phyloP scores from a whole-genome alignment of 1,284 basidiomycete genomes.

The Rhodotorula glutinis region DNA sequence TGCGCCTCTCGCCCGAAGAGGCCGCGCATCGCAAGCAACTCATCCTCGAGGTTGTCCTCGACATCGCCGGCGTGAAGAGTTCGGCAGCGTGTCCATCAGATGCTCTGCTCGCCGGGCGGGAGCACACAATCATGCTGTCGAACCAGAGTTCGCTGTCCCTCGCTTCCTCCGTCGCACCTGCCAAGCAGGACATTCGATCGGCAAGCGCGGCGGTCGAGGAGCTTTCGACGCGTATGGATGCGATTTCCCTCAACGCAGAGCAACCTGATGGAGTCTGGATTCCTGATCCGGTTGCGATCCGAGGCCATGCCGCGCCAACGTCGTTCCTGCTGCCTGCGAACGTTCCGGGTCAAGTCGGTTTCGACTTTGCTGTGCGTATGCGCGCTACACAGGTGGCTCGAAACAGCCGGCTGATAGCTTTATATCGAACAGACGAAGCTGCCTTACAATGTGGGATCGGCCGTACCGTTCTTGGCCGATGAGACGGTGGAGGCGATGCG shows the following conservation, averaged over 20 bases:
- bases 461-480: not conserved
- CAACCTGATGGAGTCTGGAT: conserved; percentile 3
- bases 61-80: no score
- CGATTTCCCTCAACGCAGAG: not conserved
- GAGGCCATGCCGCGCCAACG: not conserved
- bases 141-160: not conserved
- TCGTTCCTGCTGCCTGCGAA: not conserved
- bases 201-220: not conserved
- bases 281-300: not conserved
- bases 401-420: no score
- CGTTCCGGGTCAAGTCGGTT: not conserved
- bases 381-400: not conserved
- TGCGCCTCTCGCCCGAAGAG: no score
- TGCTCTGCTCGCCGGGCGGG: no score
- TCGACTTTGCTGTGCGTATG: conserved; percentile 6
- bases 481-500: conserved; percentile 5
- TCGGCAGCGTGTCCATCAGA: no score
- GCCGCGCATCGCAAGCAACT: no score
- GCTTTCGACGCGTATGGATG: not conserved
- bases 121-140: no score
- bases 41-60: no score
- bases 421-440: not conserved
- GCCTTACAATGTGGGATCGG: not conserved
- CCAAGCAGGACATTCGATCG: not conserved
- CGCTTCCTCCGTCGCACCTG: not conserved